Base-by-base conservation (phyloP, 192 early-diverging fungal genomes). In the Backusella circina region DNA sequence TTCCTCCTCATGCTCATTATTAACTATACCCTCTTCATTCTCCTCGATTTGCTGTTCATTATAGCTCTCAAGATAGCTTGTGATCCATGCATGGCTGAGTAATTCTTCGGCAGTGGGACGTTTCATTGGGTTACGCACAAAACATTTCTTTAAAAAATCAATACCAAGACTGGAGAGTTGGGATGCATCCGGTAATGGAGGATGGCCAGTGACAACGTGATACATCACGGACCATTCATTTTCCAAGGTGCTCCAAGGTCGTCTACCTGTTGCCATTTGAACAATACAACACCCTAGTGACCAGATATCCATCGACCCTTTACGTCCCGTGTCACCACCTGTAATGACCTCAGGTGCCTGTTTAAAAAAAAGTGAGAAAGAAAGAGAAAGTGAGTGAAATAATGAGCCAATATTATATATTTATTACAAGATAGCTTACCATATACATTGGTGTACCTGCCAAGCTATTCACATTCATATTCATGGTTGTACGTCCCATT, bases 201-300 rank as follows among this genome's bases (percentile, higher is more conserved):
- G 93, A 57, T 90, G 88, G 5, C 90, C 88, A 3, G 90, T 88
- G 0, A 92, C 92, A 12, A 95, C 93, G 73, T 95, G 93, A 76
- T 92, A 97, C 94, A 97, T 97, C 36, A 97, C 91, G 4, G 96
- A 92, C 94, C 94, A 97, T 83, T 97, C 93, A 74, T 97, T 97
- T 72, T 97, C 96, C 31, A 97, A 67, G 67, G 92, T 90, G 12
- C 91, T 86, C 96, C 96, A 97, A 2, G 96, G 95, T 65, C 90
- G 91, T 50, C 87, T 80, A n/a, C 96, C 96, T 0, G 95, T 96
- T 6, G 94, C 86, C 94, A 98, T 95, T 79, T 96, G 95, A 33
- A 96, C 83, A 21, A 98, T 85, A 73, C 94, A 95, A 78, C 96
- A 98, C 16, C 94, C 96, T 57, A 97, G 77, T 7, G 93, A 90